These are phyloP conservation scores for Cutaneotrichosporon arboriforme DNA, from an alignment of 1,284 basidiomycete genomes.

Conservation along the genomic window DNA sequence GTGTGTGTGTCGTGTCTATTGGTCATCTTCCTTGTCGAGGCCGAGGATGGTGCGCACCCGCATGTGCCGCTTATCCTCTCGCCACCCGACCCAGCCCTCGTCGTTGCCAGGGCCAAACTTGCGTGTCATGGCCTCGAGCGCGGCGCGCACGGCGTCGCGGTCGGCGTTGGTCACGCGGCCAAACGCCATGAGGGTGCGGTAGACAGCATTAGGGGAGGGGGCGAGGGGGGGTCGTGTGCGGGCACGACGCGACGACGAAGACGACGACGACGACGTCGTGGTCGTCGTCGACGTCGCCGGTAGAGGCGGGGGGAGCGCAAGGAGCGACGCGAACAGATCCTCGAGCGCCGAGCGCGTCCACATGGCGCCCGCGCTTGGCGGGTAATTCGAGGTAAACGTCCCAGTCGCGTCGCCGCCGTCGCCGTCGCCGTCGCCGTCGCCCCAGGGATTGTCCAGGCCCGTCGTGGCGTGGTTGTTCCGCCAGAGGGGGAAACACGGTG, in stretches of 20 bases:
- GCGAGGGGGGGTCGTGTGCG: too few species aligned
- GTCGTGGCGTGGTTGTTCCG: constrained; percentile 1
- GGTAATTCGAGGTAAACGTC: constrained; percentile 8
- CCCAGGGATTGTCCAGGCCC: constrained; percentile 8
- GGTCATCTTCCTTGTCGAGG: not conserved
- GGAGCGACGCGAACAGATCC: constrained; percentile 31
- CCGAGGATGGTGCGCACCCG: constrained; percentile 14
- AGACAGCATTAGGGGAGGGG: constrained; percentile 30
- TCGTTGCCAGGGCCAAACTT: constrained; percentile 39
- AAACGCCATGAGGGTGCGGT: constrained; percentile 37
- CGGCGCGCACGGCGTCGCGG: constrained; percentile 22
- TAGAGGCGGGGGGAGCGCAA: constrained; percentile 14
- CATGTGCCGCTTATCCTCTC: constrained; percentile 23
- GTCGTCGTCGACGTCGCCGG: not conserved
- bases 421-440: constrained; percentile 1
- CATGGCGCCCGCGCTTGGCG: not conserved
- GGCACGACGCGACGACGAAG: too few species aligned
- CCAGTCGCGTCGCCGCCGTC: constrained; percentile 3
- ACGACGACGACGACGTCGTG: too few species aligned
- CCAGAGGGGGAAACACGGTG: constrained; percentile 12
- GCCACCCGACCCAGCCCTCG: constrained; percentile 35
- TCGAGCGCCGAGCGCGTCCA: constrained; percentile 31
- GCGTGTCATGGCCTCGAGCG: constrained; percentile 29
- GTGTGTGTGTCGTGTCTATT: constrained; percentile 1
- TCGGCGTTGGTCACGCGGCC: constrained; percentile 34